Base-by-base conservation (phyloP, 108 stramenopile genomes). In the Pseudonitzschia delicatissima region DNA sequence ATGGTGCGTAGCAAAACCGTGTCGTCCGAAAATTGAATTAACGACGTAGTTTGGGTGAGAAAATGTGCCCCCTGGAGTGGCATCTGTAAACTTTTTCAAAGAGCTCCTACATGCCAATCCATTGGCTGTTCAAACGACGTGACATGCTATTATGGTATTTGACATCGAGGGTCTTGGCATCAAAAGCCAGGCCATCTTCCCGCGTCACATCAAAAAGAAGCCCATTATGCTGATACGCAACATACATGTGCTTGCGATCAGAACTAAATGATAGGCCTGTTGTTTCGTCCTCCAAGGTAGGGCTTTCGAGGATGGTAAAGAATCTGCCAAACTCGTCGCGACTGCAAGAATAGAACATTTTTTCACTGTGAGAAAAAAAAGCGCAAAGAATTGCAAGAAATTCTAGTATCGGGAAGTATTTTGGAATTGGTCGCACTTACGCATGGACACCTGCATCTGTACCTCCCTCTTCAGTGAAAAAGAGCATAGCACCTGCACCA, bases 401-500 rank as follows among this genome's bases (percentile, higher is more conserved):
- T 8, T 39, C 37, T 39, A 8, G 37, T 8, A 39, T 39, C 11
- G 37, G 6, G 37, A 39, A 39, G 8, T 6, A 39, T 8, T 11
- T 39, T 39, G 8, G 23, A 21, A 2, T 2, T 48, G 47, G 47
- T 23, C 9, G 2, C 23, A 48, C 47, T 48, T 48, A 48, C 25
- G 68, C 67, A 44, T 82, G 80, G 5, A 82, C 69, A n/a, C 81
- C 81, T 4, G 73, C 66, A 9, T 66, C 62, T n/a, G 33, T 29
- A n/a, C 84, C 87, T 20, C 80, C 84, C 36, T 88, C 87, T 66
- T 88, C 87, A 21, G 80, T 81, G 23, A 89, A 82, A 69, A 82
- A 89, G 17, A 89, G 49, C 45, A 80, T 66, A 21, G 50, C 69
- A 45, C 68, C 68, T 27, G 53, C 58, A 12, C 26, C 35, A 21